Base-by-base conservation (phyloP, 2,329 filamentous ascomycete species). In the Calonectria hawksworthii region DNA sequence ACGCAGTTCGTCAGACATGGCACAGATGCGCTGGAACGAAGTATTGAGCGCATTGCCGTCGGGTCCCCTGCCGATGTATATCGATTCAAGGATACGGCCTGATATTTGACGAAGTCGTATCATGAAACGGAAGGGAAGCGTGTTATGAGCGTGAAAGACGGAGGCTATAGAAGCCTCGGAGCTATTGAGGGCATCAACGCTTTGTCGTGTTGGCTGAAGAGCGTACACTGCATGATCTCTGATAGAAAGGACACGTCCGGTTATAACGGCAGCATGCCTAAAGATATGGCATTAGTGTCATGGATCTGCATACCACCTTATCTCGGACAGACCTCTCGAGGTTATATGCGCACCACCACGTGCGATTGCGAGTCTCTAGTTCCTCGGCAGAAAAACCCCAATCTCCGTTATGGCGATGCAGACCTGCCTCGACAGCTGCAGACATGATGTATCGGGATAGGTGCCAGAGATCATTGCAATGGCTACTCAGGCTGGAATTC, bases 381-480 rank as follows among this genome's bases (percentile, higher is more conserved):
- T 81, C 80, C 9, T 81, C 80, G 1, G 69, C 34, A 13, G 68
- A 72, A 13, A 81, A 77, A 10, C 77, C 76, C 73, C 76, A 75
- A 26, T 74, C 70, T 1, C 68, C 65, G 18, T 77, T 74, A 32
- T 79, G 80, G 3, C 80, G 78, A 50, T 81, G 80, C 6, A 81
- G 75, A 1, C 80, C 79, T 16, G 72, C 50, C 64, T 81, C 80
- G 34, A 81, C 75, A 5, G 79, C 80, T n/a, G 72, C 69, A 3
- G 80, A 82, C 80, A 82, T 82, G 32, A 76, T 68, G 13, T 82
- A 82, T 6, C 80, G 75, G 11, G 73, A 75, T 4, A 81, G 61
- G 5, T 82, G 80, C 80, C 80, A 82, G n/a, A 82, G 73, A 32
- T 82, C 79, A 28, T 77, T 78, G 41, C 66, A 72, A 30, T 80